A percentile compares a stretch with the other conserved stretches of the same genome.
phyloP scores from a whole-genome alignment of 208 protist species.

The Trypanosoma conorhini region DNA sequence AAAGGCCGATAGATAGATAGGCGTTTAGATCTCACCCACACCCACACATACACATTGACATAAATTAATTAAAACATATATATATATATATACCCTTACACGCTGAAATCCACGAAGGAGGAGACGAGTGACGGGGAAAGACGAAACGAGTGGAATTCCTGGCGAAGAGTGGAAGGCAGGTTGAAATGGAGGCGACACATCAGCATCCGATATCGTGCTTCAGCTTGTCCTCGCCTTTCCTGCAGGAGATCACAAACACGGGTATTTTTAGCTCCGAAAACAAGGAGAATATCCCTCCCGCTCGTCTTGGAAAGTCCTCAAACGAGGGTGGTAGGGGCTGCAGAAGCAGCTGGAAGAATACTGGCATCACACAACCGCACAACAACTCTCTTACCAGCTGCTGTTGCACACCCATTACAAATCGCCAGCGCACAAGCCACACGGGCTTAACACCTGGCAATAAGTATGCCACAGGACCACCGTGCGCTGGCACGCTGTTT shows the following conservation, averaged over 20 bases:
- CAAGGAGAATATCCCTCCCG: slow-evolving; percentile 32
- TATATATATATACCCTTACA: background rate
- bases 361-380: background rate
- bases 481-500: background rate
- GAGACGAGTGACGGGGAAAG: background rate
- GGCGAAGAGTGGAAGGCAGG: background rate
- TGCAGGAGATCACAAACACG: slow-evolving; percentile 31
- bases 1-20: background rate
- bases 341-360: background rate
- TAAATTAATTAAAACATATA: background rate
- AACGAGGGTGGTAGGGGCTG: background rate
- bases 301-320: background rate
- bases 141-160: background rate
- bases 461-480: background rate
- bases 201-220: slow-evolving; percentile 9
- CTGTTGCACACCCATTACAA: slow-evolving; percentile 22
- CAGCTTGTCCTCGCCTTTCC: slow-evolving; percentile 19
- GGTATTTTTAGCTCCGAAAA: slow-evolving; percentile 6
- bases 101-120: no score
- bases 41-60: background rate
- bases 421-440: slow-evolving; percentile 10
- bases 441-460: slow-evolving; percentile 32
- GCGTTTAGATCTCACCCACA: slow-evolving; percentile 2
- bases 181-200: slow-evolving; percentile 11
- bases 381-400: slow-evolving; percentile 4